Evolutionary conservation across 1,139 yeast species (phyloP).

Genomic region (Blastobotrys proliferans): DNA sequence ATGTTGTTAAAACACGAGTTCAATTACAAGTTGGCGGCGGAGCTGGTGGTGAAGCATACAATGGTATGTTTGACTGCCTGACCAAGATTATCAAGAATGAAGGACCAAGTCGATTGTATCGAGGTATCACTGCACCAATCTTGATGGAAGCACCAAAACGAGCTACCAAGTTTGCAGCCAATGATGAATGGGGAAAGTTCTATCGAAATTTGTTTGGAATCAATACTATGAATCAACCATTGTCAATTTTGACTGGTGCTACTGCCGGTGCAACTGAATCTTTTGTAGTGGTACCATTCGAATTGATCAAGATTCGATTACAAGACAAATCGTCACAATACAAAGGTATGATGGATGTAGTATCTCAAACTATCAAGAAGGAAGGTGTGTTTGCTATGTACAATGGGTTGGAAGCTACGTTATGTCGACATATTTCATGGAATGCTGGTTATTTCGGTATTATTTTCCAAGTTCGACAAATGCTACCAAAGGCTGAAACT

Average conservation of each 20-base stretch:
- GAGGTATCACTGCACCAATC: slow-evolving; percentile 94
- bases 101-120: slow-evolving; percentile 73
- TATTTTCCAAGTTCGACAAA: slow-evolving; percentile 76
- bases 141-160: slow-evolving; percentile 98
- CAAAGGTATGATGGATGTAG: slow-evolving; percentile 82
- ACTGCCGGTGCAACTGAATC: slow-evolving; percentile 98
- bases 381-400: slow-evolving; percentile 85
- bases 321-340: slow-evolving; percentile 84
- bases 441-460: slow-evolving; percentile 98
- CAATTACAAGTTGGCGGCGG: slow-evolving; percentile 69
- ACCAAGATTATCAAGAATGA: slow-evolving; percentile 79
- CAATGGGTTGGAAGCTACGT: slow-evolving; percentile 92
- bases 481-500: slow-evolving; percentile 74
- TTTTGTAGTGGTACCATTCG: slow-evolving; percentile 95
- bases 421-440: slow-evolving; percentile 97
- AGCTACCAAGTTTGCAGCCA: slow-evolving; percentile 97
- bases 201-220: slow-evolving; percentile 73
- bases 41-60: slow-evolving; percentile 60
- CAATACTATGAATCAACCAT: slow-evolving; percentile 66
- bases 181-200: slow-evolving; percentile 92
- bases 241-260: slow-evolving; percentile 92
- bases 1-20: slow-evolving; percentile 96
- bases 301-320: slow-evolving; percentile 76
- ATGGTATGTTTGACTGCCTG: slow-evolving; percentile 80
- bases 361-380: slow-evolving; percentile 60